Base-by-base conservation (phyloP, 257 asterid species). In the Rubia yunnanensis region DNA sequence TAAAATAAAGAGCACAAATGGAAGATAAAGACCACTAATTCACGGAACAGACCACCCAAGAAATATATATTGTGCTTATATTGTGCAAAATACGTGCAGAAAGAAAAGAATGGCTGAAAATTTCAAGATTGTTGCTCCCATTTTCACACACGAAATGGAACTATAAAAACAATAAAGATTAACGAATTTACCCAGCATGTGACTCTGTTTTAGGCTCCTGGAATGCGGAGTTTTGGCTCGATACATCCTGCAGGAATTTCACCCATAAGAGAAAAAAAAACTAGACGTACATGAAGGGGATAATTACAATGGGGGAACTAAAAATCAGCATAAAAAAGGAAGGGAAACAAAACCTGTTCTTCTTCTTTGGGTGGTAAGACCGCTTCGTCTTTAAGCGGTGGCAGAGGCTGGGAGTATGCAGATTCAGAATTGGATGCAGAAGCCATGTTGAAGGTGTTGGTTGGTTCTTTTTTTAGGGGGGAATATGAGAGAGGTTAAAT, bases 341-440 rank as follows among this genome's bases (percentile, higher is more conserved):
- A 10, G 10, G 7, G 18, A 7, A 57, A 31, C n/a, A 10, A 17
- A 17, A 72, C 76, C 76, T 65, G n/a, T n/a, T n/a, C n/a, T n/a
- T n/a, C n/a, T n/a, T n/a, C n/a, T n/a, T n/a, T n/a, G n/a, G n/a
- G n/a, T n/a, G n/a, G n/a, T 8, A 10, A 17, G 9, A 72, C 76
- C 76, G 58, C 72, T 38, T 73, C 72, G 30, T 73, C 77, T n/a
- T 73, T 73, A 28, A 59, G 38, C 14, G 67, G 68, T 9, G 35
- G 65, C 39, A 50, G 59, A 38, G 60, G n/a, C 57, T 26, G 63
- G 1, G 72, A 60, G 22, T 72, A 67, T 27, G 52, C 77, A 38
- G 66, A 65, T 31, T 66, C 77, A 13, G 72, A 73, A 34, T 66
- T 67, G 24, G 72, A 73, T 20, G 65, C 65, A 49, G 76, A 66